Evolutionary conservation across 148 eudicot species (phyloP), one percentile per base, ranked within the genome.

Genomic region (Vaccinium darrowii): DNA sequence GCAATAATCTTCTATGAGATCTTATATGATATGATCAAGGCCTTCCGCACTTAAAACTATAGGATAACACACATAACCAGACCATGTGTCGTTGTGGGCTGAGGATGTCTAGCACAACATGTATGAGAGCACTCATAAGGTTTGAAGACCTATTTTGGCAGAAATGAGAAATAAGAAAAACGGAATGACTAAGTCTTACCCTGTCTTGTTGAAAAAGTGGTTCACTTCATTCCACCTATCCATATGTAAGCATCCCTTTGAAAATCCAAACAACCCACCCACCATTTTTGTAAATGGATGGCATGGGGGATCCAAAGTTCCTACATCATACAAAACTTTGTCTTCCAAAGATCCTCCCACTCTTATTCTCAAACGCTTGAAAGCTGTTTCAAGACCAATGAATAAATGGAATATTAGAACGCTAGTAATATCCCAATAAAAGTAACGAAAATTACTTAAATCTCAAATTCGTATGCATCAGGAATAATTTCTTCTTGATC

Each of bases 301-400:
- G 85, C 99, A 96, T 65, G 94, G 89, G 72, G 81, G 67, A 27
- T 86, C 84, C 79, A 89, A 81, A 79, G 91, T 91, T 33, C 95
- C 95, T 74, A 94, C 93, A 76, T 86, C 85, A 86, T 97, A 97
- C 7, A 90, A 15, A 33, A 97, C 98, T 90, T 89, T 93, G 86
- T 97, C 98, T 95, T 97, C 94, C 84, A 97, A 85, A 79, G 99
- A 95, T 86, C 99, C 99, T 82, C 99, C 99, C 71, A 95, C 88
- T 84, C 99, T 92, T 83, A 97, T 73, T 83, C 99, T 94, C 91
- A 97, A 87, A 87, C 76, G 86, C 73, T 88, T 81, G 82, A 97
- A 97, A 87, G 96, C 99, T 97, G 90, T 84, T 78, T 72, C 49
- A 15, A 56, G 69, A 83, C 76, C 78, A 88, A 82, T 25, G 56